Evolutionary conservation across 2,329 filamentous ascomycete genomes (phyloP), one percentile per base, ranked within the genome.

Genomic region (Cladosporium colombiae): DNA sequence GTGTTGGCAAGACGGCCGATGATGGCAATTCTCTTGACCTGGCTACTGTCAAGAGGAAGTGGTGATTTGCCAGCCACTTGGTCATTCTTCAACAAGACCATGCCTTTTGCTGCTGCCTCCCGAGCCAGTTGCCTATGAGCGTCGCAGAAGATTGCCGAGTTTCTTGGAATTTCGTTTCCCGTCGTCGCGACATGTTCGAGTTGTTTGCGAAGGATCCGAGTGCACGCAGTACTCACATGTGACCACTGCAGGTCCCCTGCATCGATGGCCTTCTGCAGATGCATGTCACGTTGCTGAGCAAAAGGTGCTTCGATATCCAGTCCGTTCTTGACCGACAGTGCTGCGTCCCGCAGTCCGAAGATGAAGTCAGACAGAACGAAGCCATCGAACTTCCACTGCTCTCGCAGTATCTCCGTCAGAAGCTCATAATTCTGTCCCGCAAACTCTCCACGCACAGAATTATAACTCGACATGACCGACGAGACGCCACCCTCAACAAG

Each of bases 51-150:
- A 6, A 66, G 31, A 31, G 65, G 65, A 29, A 66, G 65, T 5
- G 58, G 11, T 18, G 58, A 27, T 18, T 11, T 21, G 3, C 21
- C 27, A 23, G 25, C 3, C 21, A 59, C 46, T 1, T 27, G 6
- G 0, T 65, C 40, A 40, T 70, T 70, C 56, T 69, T 70, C 35
- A 70, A 56, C 16, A 70, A 56, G 11, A 70, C 69, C 66, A 70
- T 69, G 14, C 61, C 63, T 25, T 64, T 61, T 4, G 65, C 61
- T 7, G 68, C 69, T 14, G 66, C 64, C 33, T 67, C 65, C 18
- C 66, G 57, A 21, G 68, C 69, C 5, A 70, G 64, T 25, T 52
- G 29, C 21, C 68, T 56, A 31, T 70, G 69, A 16, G 58, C 25
- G 31, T 67, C 60, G 25, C 65, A 69, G 40, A 66, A 64, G 2